phyloP scores from a whole-genome alignment of 2,329 filamentous ascomycete genomes.

The Ophiostoma himal-ulmi region DNA sequence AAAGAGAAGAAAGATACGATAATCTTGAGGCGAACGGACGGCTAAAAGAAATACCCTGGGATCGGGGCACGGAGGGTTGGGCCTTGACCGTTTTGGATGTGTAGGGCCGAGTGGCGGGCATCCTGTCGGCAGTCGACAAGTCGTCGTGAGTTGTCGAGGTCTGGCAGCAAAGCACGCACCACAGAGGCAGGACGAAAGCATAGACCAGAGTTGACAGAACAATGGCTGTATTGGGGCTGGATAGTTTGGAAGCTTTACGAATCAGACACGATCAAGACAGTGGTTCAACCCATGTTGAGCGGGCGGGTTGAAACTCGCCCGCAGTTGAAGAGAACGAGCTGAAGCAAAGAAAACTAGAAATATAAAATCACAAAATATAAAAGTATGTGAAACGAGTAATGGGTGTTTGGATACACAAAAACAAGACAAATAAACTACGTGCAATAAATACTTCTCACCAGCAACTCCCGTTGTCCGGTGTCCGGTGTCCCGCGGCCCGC shows the following conservation, averaged over 20 bases:
- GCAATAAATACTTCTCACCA: too few relatives aligned
- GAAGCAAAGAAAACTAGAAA: not conserved
- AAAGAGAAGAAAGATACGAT: not conserved
- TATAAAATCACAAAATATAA: not conserved
- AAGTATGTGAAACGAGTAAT: not conserved
- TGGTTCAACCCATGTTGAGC: not conserved
- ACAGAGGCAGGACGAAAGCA: not conserved
- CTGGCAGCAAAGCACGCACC: not conserved
- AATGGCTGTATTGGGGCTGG: not conserved
- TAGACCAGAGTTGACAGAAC: not conserved
- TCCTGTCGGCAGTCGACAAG: not conserved
- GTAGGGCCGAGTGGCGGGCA: not conserved
- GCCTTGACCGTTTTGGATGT: not conserved
- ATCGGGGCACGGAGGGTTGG: not conserved
- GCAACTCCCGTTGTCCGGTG: not conserved
- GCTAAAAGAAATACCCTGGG: not conserved
- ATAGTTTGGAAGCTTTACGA: not conserved
- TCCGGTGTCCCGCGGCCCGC: not conserved
- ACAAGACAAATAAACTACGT: too few relatives aligned
- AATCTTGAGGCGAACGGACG: not conserved
- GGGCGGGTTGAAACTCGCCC: conserved; percentile 2
- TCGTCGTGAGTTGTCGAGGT: not conserved
- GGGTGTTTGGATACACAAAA: too few relatives aligned
- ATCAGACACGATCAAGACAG: too few relatives aligned
- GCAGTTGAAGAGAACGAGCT: not conserved